phyloP scores from a whole-genome alignment of 1,139 yeast genomes.

The Scheffersomyces insectosa region DNA sequence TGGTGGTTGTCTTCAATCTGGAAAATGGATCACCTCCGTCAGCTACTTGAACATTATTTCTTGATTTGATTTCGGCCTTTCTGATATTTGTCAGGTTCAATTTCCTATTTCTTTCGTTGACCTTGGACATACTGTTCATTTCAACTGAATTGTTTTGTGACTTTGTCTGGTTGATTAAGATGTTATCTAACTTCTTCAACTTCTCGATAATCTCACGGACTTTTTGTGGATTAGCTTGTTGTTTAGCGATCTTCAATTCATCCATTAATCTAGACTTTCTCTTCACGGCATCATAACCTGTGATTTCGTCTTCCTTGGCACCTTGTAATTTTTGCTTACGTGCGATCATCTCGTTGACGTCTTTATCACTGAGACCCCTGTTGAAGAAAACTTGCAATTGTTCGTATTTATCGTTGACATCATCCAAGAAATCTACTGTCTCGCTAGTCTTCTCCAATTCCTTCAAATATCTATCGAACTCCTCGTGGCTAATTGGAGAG shows the following conservation, averaged over 20 bases:
- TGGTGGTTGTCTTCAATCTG: constrained; percentile 82
- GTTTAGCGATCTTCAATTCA: constrained; percentile 74
- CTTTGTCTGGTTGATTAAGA: constrained; percentile 26
- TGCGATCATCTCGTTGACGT: constrained; percentile 77
- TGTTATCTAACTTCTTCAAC: constrained; percentile 32
- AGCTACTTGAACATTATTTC: constrained; percentile 40
- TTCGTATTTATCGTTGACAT: constrained; percentile 63
- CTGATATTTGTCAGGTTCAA: constrained; percentile 76
- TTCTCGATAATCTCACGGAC: constrained; percentile 56
- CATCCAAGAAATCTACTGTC: constrained; percentile 62
- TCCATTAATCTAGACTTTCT: constrained; percentile 74
- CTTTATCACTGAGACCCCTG: constrained; percentile 69
- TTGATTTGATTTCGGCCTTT: constrained; percentile 72
- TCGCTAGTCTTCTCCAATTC: constrained; percentile 63
- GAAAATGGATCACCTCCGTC: constrained; percentile 83
- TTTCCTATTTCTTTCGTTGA: constrained; percentile 80
- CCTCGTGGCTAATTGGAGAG: constrained; percentile 64
- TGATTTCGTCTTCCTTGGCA: constrained; percentile 42
- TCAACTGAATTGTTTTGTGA: constrained; percentile 22
- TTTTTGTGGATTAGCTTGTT: constrained; percentile 53
- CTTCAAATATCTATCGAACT: constrained; percentile 66
- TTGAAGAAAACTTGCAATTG: constrained; percentile 63
- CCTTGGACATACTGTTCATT: constrained; percentile 52
- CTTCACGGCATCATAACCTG: constrained; percentile 70
- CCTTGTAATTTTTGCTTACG: constrained; percentile 61